Base-by-base conservation (phyloP, 352 stramenopile genomes). In the Peronospora belbahrii region DNA sequence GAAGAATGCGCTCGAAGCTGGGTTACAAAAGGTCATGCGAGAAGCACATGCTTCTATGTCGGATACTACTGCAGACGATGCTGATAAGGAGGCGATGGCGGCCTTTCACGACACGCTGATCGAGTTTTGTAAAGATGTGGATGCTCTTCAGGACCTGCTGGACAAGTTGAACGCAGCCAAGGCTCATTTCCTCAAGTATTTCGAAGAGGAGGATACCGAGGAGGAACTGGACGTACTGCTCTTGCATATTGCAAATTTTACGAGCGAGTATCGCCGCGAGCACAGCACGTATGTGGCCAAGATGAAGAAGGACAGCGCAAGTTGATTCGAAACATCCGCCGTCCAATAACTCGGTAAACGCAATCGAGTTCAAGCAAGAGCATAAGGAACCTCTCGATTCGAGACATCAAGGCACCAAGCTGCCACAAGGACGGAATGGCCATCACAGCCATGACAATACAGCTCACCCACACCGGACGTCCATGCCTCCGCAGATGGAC, bases 211-310 rank as follows among this genome's bases (percentile, higher is more conserved):
- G 42, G 80, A 85, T 15, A 85, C 73, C 2, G 68, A 78, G 22
- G 79, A 92, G 36, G 74, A 88, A 44, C 45, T 92, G 33, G 75
- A 92, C 39, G 71, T 85, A 39, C 37, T 92, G 40, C 63, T 89
- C 6, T 65, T 63, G 15, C 65, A 86, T 48, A 84, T 92, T 40
- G 74, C 77, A 0, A 83, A 77, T 30, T 92, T 89, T 42, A 86
- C 69, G 5, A 63, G 32, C 17, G 80, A 92, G 50, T 92, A 83
- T 42, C 59, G 68, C 15, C 77, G 73, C 14, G 80, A 88, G 30
- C 71, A 89, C 53, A 59, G 52, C 17, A 89, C 88, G 48, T 85
- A 83, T 49, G 43, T 73, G 14, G 65, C 74, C 31, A 70, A 64
- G 0, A 72, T 70, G 56, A 69, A 67, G 45, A 65, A 62, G 39